A percentile compares a stretch with the other conserved stretches of the same genome.
Evolutionary conservation across 176 grass and related monocot species (phyloP).

Genomic region (Zoysia japonica): DNA sequence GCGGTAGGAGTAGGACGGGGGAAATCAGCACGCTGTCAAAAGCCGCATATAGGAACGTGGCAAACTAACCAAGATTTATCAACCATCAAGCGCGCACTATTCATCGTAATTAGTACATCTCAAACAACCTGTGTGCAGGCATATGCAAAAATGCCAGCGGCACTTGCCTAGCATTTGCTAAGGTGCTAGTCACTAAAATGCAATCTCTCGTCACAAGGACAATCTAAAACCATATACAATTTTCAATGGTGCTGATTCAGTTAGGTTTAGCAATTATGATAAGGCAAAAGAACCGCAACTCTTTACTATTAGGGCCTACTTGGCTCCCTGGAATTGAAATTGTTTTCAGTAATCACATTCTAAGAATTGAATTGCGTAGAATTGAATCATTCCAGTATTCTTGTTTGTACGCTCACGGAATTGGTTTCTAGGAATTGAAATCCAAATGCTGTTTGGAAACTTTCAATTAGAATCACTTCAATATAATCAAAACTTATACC

Average conservation of each 20-base stretch:
- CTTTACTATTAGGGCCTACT: too few relatives aligned
- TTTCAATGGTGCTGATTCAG: conserved; percentile 11
- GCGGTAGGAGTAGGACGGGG: too few relatives aligned
- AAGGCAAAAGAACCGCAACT: background rate
- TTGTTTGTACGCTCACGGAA: too few relatives aligned
- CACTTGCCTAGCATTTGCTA: background rate
- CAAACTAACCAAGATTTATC: background rate
- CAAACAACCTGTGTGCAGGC: conserved; percentile 18
- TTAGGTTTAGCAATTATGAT: background rate
- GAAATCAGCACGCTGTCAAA: too few relatives aligned
- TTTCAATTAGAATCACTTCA: too few relatives aligned
- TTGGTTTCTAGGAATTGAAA: too few relatives aligned
- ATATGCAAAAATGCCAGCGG: background rate
- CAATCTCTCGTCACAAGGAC: conserved; percentile 1
- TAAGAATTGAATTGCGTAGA: too few relatives aligned
- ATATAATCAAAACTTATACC: too few relatives aligned
- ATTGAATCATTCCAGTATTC: too few relatives aligned
- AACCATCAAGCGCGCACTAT: conserved; percentile 10
- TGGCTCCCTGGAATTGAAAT: too few relatives aligned
- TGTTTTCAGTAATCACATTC: too few relatives aligned
- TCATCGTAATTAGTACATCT: conserved; percentile 1
- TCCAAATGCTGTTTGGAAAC: too few relatives aligned
- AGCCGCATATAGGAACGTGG: background rate
- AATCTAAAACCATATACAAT: conserved; percentile 29
- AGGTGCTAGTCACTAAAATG: background rate